Evolutionary conservation across 2,329 filamentous ascomycete genomes (phyloP), one percentile per base, ranked within the genome.

Genomic region (Alternaria incomplexa): DNA sequence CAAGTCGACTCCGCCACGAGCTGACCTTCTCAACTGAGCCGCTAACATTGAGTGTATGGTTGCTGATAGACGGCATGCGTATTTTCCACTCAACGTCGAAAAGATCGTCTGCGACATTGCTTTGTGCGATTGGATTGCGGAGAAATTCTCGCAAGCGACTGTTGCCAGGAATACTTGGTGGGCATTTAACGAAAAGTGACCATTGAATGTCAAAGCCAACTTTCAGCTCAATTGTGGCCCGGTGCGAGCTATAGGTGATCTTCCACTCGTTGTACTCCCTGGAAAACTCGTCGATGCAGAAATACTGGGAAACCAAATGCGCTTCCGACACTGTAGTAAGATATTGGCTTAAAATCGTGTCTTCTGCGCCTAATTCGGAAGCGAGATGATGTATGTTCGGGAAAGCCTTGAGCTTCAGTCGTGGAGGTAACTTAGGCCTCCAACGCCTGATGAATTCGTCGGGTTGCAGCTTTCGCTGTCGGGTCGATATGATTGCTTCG

Each of bases 131-230:
- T 5, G 75, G 74, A 1, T 43, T 44, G 22, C 62, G 44, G 3
- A 86, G 73, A 1, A 84, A 73, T 56, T 82, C 79, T 28, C 85
- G 77, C 20, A 83, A 65, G 1, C 72, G 59, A 55, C 79, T 82
- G 25, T 80, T 78, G 0, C 79, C 77, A 3, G 82, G 78, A 28
- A 82, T 74, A 13, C 73, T 64, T 5, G 68, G 57, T 0, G 78
- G 72, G n/a, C 83, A 76, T 36, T 82, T 83, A 12, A 82, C 81
- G 65, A 81, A 78, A 0, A 88, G 63, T 0, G 80, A 74, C 85
- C 87, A 88, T 13, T 73, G 53, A 54, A 77, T 73, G 0, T 62
- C 9, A 1, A 6, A 76, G 62, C 84, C 84, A 82, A 73, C 54
- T 3, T 22, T 55, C 15, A 85, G 72, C 23, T 83, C 78, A n/a